Evolutionary conservation across 495 filamentous ascomycete genomes (phyloP).

Genomic region (Pyrenula massariospora): DNA sequence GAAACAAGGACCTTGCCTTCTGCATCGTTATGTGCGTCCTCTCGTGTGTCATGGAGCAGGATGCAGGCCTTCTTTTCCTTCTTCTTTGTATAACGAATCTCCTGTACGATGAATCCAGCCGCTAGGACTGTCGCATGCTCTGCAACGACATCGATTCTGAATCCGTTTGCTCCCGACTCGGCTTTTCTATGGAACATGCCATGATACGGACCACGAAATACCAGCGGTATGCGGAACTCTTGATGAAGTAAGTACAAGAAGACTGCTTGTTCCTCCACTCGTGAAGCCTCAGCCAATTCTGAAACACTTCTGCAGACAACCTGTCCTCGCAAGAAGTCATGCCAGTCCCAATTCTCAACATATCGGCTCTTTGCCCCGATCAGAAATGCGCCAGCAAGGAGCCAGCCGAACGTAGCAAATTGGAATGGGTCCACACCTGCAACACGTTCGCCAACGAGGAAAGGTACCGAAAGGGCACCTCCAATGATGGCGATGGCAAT

Average conservation of each 20-base stretch:
- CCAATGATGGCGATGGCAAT: constrained; percentile 5
- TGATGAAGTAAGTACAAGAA: constrained; percentile 15
- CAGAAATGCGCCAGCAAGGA: constrained; percentile 17
- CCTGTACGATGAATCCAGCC: constrained; percentile 12
- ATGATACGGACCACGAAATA: constrained; percentile 17
- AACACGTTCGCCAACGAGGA: constrained; percentile 12
- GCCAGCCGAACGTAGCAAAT: constrained; percentile 19
- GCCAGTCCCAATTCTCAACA: constrained; percentile 23
- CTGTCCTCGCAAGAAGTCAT: constrained; percentile 15
- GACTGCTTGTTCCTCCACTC: constrained; percentile 17
- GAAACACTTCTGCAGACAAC: constrained; percentile 16
- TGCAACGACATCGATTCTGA: constrained; percentile 18
- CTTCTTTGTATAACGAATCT: background rate
- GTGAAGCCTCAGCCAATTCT: constrained; percentile 16
- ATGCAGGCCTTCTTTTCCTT: background rate
- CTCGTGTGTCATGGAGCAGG: background rate
- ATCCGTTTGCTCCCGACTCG: constrained; percentile 9
- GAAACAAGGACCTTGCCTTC: background rate
- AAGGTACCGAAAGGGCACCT: constrained; percentile 9
- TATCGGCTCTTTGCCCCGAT: constrained; percentile 15
- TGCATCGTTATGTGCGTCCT: background rate
- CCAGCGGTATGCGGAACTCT: constrained; percentile 8
- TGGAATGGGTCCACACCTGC: constrained; percentile 23
- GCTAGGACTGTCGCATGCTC: constrained; percentile 9
- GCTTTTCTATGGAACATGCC: constrained; percentile 8